Evolutionary conservation across 768 basidiomycete species (phyloP), one percentile per base, ranked within the genome.

Genomic region (Gautieria morchelliformis): DNA sequence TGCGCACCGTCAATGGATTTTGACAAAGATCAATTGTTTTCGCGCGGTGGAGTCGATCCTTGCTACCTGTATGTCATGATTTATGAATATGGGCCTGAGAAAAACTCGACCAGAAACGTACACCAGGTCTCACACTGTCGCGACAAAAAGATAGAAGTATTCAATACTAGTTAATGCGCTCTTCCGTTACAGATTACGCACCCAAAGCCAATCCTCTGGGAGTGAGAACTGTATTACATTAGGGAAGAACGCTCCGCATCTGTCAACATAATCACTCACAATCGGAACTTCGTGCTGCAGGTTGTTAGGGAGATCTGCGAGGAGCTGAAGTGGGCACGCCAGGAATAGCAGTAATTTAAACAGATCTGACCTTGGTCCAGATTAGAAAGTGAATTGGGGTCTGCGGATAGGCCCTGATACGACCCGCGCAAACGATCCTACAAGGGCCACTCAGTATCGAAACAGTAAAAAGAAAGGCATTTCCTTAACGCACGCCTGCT

Each of bases 51-150:
- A 93, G 70, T 41, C 90, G 76, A 63, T 92, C 88, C 67, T 89
- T 90, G 75, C 86, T 89, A 65, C 85, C 86, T 88, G 62, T 59
- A 58, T 30, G 57, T 35, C 19, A 46, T 11, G 39, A 42, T 19
- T 19, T 10, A 44, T 30, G 41, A 20, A 3, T 1, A 56, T 53
- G 49, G 24, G 45, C 27, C 10, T 24, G 10, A 41, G 48, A 22
- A 42, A 1, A 33, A 12, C 1, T 46, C 35, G 35, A 37, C 35
- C 35, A 37, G 17, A 33, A 33, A 75, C 84, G 59, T 81, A 83
- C 96, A 99, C 96, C 96, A 98, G 0, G 95, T 98, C 76, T 98
- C 95, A 68, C 95, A 98, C 90, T 92, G 49, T 37, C n/a, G n/a
- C n/a, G 35, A 14, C 14, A 27, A 41, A 27, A 27, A 27, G n/a